Conservation (phyloP, 306 rosid genomes). For the Leucaena leucocephala region DNA sequence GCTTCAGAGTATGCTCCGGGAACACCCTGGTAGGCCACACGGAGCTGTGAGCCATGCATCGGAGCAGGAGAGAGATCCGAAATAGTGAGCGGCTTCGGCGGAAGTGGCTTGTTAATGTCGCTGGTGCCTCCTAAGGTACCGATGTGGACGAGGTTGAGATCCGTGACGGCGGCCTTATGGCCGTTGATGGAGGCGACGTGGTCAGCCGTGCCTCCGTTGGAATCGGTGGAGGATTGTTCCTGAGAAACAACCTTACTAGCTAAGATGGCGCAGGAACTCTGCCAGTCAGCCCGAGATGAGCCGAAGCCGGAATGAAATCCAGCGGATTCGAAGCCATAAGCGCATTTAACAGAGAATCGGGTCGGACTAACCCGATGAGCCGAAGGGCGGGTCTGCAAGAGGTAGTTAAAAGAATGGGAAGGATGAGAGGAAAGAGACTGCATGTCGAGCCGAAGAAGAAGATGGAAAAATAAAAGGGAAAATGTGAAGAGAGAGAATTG, state of each 20-base stretch:
- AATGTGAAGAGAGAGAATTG: not conserved
- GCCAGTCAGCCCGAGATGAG: constrained; percentile 74
- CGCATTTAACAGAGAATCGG: constrained; percentile 51
- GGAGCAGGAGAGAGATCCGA: constrained; percentile 92
- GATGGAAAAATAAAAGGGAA: too few relatives aligned
- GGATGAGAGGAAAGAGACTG: constrained; percentile 53
- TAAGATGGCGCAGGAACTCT: constrained; percentile 80
- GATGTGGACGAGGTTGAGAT: constrained; percentile 70
- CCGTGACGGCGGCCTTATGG: constrained; percentile 51
- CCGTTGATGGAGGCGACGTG: constrained; percentile 66
- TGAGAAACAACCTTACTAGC: constrained; percentile 69
- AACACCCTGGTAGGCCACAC: constrained; percentile 95
- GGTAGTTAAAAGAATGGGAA: constrained; percentile 32
- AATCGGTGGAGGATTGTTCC: constrained; percentile 46
- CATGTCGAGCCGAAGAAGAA: constrained; percentile 43
- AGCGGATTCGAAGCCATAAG: constrained; percentile 53
- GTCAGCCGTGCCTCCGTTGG: constrained; percentile 30
- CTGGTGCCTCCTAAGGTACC: constrained; percentile 18
- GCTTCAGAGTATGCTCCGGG: constrained; percentile 99
- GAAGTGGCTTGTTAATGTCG: constrained; percentile 39
- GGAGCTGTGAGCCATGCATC: constrained; percentile 86
- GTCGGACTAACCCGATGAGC: constrained; percentile 25
- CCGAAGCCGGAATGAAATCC: constrained; percentile 51
- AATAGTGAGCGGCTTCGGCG: constrained; percentile 65
- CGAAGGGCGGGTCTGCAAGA: constrained; percentile 29